These are phyloP conservation scores for Aspergillus intermedius DNA, from an alignment of 2,329 filamentous ascomycete species.

Conservation along the genomic window DNA sequence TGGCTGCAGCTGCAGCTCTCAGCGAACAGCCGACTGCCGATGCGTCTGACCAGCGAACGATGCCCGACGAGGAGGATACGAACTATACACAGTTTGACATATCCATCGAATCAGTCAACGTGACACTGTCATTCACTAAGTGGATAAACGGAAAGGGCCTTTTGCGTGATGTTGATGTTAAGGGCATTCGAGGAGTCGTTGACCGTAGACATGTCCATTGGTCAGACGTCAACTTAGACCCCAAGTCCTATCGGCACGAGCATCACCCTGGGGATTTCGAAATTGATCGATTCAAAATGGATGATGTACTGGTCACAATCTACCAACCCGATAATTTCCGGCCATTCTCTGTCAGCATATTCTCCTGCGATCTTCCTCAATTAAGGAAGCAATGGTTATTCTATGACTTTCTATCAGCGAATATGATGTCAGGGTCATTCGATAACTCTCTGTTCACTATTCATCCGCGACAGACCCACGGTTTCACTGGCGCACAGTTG, in stretches of 20 bases:
- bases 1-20: conserved; percentile 65
- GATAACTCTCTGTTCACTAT: conserved; percentile 97
- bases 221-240: conserved; percentile 64
- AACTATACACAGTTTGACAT: conserved; percentile 98
- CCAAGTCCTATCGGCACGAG: conserved; percentile 77
- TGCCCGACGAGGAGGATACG: conserved; percentile 65
- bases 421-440: conserved; percentile 90
- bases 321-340: conserved; percentile 86
- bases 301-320: conserved; percentile 84
- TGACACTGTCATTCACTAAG: conserved; percentile 93
- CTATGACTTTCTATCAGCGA: conserved; percentile 93
- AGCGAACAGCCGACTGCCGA: conserved; percentile 40
- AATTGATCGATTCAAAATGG: conserved; percentile 92
- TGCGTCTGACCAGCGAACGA: conserved; percentile 20
- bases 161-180: conserved; percentile 85
- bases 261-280: conserved; percentile 93
- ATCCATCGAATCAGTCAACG: conserved; percentile 90
- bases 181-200: conserved; percentile 84
- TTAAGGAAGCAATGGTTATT: conserved; percentile 95
- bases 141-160: conserved; percentile 98
- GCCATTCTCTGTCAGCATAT: conserved; percentile 94
- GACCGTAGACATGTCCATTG: conserved; percentile 80
- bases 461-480: conserved; percentile 84
- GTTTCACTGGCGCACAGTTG: conserved; percentile 61
- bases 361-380: conserved; percentile 87